These are phyloP conservation scores for Cordyceps militaris DNA, from an alignment of 2,329 filamentous ascomycete species.

Conservation along the genomic window DNA sequence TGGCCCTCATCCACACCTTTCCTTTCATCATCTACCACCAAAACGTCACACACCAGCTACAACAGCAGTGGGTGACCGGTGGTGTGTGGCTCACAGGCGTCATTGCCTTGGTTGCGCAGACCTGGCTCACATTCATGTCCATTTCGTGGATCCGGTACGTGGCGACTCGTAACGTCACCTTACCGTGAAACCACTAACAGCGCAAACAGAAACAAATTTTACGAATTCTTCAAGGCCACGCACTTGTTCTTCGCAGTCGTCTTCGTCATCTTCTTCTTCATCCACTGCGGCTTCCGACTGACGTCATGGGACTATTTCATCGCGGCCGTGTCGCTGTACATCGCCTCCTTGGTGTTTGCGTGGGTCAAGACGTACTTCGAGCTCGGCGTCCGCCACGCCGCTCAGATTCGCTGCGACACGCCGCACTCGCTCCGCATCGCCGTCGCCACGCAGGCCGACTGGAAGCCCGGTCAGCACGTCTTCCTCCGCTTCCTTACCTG, in stretches of 20 bases:
- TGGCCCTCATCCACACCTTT: conserved; percentile 52
- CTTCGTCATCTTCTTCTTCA: conserved; percentile 53
- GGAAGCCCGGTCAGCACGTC: conserved; percentile 47
- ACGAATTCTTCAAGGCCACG: conserved; percentile 55
- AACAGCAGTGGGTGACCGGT: conserved; percentile 34
- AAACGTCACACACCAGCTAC: conserved; percentile 40
- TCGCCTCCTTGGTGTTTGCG: conserved; percentile 34
- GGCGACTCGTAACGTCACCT: background rate
- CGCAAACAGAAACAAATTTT: conserved; percentile 39
- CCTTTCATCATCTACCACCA: conserved; percentile 48
- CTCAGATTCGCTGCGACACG: conserved; percentile 32
- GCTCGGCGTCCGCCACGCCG: conserved; percentile 39
- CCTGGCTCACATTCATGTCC: conserved; percentile 49
- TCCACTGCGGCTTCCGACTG: conserved; percentile 50
- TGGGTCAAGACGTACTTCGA: conserved; percentile 42
- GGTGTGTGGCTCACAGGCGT: conserved; percentile 50
- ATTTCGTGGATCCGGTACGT: conserved; percentile 40
- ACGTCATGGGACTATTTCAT: conserved; percentile 57
- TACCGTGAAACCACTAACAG: background rate
- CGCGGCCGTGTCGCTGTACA: conserved; percentile 36
- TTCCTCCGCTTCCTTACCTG: conserved; percentile 45
- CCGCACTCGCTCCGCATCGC: conserved; percentile 32
- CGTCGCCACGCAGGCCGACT: conserved; percentile 37
- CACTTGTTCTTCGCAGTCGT: conserved; percentile 46
- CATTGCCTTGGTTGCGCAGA: conserved; percentile 44